phyloP scores from a whole-genome alignment of 208 protist genomes.

The Leishmania braziliensis region DNA sequence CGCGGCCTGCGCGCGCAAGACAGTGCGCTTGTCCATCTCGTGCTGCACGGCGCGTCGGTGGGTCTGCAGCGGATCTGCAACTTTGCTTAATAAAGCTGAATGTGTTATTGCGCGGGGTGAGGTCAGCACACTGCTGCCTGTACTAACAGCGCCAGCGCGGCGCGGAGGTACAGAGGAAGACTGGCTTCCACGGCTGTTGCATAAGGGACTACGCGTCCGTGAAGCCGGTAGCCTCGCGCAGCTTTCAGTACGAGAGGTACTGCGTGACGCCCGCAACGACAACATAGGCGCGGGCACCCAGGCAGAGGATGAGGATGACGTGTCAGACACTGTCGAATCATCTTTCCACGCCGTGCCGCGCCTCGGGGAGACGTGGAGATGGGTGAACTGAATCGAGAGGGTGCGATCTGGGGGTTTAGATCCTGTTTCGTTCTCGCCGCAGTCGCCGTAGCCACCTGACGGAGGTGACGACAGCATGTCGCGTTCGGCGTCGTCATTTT shows the following conservation, averaged over 20 bases:
- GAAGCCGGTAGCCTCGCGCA: neutral
- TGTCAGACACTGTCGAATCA: neutral
- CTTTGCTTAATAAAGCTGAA: no score
- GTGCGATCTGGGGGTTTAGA: conserved; percentile 17
- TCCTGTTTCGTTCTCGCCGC: neutral
- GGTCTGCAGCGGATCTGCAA: neutral
- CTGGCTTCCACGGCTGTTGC: neutral
- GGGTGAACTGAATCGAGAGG: conserved; percentile 21
- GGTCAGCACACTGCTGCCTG: neutral
- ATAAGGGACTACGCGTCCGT: neutral
- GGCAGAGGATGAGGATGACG: conserved; percentile 13
- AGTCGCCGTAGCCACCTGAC: neutral
- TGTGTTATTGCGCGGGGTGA: neutral
- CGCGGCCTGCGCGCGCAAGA: conserved; percentile 19
- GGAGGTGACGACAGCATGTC: conserved; percentile 24
- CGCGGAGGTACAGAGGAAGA: neutral
- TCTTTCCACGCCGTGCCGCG: conserved; percentile 30
- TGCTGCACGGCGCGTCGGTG: conserved; percentile 9
- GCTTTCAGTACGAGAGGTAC: neutral
- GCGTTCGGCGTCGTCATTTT: conserved; percentile 15
- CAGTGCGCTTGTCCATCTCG: conserved; percentile 5
- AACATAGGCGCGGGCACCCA: neutral
- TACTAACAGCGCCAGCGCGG: no score
- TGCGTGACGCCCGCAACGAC: neutral
- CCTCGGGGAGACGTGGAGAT: conserved; percentile 39